Base-by-base conservation (phyloP, 116 monocot species). In the Trichopus zeylanicus region DNA sequence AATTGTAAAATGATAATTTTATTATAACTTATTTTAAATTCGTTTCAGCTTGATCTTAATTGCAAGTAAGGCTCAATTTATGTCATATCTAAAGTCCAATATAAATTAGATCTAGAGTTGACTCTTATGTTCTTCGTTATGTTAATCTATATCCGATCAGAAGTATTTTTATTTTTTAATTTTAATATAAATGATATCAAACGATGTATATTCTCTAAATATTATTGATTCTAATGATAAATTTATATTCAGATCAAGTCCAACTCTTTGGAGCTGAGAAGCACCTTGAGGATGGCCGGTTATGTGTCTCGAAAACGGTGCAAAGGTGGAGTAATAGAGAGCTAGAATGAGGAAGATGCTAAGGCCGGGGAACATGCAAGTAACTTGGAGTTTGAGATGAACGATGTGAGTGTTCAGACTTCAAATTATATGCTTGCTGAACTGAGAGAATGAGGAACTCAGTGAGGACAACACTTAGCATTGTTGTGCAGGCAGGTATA, bases 371-470 rank as follows among this genome's bases (percentile, higher is more conserved):
- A 95, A 95, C 83, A 95, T 95, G 67, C 91, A 83, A 2, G 83
- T 82, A 9, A 90, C 79, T 0, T 91, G 95, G 9, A 95, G 81
- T 42, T 87, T 83, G 13, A 94, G 70, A 30, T 64, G 70, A 6
- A 78, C 83, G 60, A 94, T 31, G 53, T 73, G 74, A 3, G 83
- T 95, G 70, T 90, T 90, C 64, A 95, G 47, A 5, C 87, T n/a
- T n/a, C n/a, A n/a, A n/a, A n/a, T n/a, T 90, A 63, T 95, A 90
- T 1, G 78, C 91, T 79, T 95, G 95, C 63, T 95, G 91, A 29
- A 95, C 72, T 3, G 91, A 90, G 25, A 95, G 79, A 9, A 91
- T 90, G 16, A 90, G 70, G 53, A 67, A 90, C 61, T 89, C 91
- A 7, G 95, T 90, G 22, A 95, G 63, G 33, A 95, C 53, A 18